Conservation (phyloP, 225 moss, liverwort and hornwort genomes). For the Pseudisothecium myosuroides region DNA sequence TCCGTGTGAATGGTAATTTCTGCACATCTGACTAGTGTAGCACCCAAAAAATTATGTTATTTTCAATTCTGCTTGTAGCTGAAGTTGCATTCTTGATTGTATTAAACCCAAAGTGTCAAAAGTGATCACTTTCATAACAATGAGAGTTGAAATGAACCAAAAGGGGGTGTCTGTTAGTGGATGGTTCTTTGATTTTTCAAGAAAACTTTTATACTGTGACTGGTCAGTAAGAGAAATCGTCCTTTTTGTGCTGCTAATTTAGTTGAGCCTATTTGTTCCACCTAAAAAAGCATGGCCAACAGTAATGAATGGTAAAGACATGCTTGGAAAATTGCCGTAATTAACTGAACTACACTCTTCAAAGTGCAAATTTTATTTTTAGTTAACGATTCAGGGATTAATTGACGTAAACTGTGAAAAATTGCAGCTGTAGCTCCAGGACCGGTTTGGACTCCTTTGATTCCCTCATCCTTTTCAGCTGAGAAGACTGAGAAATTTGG, state of each 20-base stretch:
- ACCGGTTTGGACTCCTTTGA: constrained; percentile 82
- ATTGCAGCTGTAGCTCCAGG: constrained; percentile 75
- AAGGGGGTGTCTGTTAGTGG: background rate
- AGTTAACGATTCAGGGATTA: background rate
- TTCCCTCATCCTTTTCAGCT: constrained; percentile 44
- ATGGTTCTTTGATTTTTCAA: background rate
- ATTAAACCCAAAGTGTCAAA: background rate
- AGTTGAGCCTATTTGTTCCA: background rate
- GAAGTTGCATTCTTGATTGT: background rate
- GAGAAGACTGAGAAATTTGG: constrained; percentile 60
- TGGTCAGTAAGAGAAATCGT: background rate
- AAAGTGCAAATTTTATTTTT: too few relatives aligned
- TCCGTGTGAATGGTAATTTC: constrained; percentile 66
- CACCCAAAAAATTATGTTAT: background rate
- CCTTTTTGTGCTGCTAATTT: background rate
- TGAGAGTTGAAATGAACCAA: background rate
- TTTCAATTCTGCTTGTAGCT: background rate
- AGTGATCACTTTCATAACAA: background rate
- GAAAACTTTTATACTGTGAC: background rate
- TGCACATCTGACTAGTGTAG: too few relatives aligned
- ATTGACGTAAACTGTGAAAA: background rate
- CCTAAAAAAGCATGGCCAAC: too few relatives aligned
- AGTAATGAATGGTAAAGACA: background rate
- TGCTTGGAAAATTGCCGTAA: background rate
- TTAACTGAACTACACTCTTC: background rate